phyloP scores from a whole-genome alignment of 768 basidiomycete species.

The Tylopilus plumbeoviolaceoides region DNA sequence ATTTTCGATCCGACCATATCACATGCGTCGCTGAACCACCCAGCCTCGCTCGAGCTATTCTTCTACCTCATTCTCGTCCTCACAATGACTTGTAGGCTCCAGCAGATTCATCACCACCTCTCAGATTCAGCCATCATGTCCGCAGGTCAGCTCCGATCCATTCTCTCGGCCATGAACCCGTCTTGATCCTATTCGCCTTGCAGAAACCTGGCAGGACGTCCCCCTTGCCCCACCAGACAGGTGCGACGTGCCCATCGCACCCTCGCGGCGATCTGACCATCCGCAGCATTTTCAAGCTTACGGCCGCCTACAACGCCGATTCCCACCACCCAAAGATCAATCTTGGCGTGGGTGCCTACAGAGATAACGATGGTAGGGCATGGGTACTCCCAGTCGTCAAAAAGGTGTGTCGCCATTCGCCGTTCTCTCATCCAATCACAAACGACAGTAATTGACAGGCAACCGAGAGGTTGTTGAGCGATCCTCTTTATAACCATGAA shows the following conservation, averaged over 20 bases:
- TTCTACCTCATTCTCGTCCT: not conserved
- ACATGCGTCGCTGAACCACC: slow-evolving; percentile 12
- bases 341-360: slow-evolving; percentile 89
- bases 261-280: slow-evolving; percentile 1
- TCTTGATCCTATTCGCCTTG: not conserved
- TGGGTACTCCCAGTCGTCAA: slow-evolving; percentile 92
- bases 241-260: slow-evolving; percentile 33
- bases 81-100: slow-evolving; percentile 54
- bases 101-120: slow-evolving; percentile 57
- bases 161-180: not conserved
- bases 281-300: slow-evolving; percentile 83
- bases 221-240: slow-evolving; percentile 85
- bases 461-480: slow-evolving; percentile 61
- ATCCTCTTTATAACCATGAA: slow-evolving; percentile 81
- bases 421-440: not conserved
- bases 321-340: slow-evolving; percentile 76
- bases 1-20: slow-evolving; percentile 10
- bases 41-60: not conserved
- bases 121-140: slow-evolving; percentile 41
- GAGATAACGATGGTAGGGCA: slow-evolving; percentile 82
- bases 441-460: slow-evolving; percentile 46
- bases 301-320: slow-evolving; percentile 85
- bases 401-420: slow-evolving; percentile 49
- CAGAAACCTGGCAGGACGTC: slow-evolving; percentile 73
- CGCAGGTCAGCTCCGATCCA: slow-evolving; percentile 43